Conservation (phyloP, 768 basidiomycete species). For the Pulveroboletus ravenelii region DNA sequence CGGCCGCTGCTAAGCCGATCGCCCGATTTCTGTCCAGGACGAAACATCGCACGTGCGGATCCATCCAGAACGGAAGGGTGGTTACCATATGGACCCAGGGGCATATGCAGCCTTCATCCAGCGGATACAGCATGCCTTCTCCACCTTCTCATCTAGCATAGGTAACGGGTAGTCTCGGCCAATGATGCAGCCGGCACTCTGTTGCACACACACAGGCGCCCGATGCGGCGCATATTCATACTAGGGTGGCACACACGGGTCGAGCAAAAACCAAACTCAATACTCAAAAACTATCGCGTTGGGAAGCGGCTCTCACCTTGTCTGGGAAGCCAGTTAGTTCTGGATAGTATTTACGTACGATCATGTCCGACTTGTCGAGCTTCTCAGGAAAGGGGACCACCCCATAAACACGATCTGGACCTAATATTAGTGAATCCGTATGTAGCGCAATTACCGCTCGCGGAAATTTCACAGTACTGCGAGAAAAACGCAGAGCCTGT, state of each 20-base stretch:
- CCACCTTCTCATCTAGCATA: conserved; percentile 12
- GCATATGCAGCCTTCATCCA: conserved; percentile 8
- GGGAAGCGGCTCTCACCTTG: conserved; percentile 20
- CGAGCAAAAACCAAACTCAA: conserved; percentile 16
- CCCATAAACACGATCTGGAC: conserved; percentile 21
- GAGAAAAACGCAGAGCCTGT: conserved; percentile 19
- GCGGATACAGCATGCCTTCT: conserved; percentile 11
- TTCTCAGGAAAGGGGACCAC: conserved; percentile 17
- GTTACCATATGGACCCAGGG: conserved; percentile 16
- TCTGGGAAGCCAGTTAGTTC: conserved; percentile 18
- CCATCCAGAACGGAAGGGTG: conserved; percentile 13
- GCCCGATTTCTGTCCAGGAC: conserved; percentile 5
- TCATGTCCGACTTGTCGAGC: conserved; percentile 13
- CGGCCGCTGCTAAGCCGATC: conserved; percentile 24
- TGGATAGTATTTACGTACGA: conserved; percentile 25
- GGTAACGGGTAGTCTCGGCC: conserved; percentile 7
- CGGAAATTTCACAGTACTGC: conserved; percentile 27
- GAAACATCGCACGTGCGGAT: conserved; percentile 26
- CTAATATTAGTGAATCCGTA: conserved; percentile 24
- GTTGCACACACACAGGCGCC: neutral
- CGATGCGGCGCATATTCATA: conserved; percentile 1
- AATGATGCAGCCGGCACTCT: conserved; percentile 3
- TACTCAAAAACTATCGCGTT: conserved; percentile 12
- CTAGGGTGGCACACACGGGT: neutral
- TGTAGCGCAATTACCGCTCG: conserved; percentile 25